Evolutionary conservation across 192 early-diverging fungal species (phyloP), one percentile per base, ranked within the genome.

Genomic region (Podila epicladia): DNA sequence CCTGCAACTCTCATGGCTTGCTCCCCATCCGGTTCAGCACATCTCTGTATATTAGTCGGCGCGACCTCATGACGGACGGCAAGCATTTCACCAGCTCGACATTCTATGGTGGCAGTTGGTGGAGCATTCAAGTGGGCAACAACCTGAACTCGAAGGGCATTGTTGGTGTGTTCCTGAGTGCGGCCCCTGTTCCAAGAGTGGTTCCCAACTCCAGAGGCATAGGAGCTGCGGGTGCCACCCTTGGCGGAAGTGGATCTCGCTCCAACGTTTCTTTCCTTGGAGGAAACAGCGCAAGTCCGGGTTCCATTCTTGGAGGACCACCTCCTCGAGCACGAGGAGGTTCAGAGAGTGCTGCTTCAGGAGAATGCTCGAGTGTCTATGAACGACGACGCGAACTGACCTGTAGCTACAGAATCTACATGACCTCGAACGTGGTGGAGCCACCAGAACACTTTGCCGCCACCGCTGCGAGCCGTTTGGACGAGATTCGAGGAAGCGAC

Each of bases 11-110:
- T 12, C 59, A 61, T 33, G 59, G 59, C 15, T 13, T 61, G 15
- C 50, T 80, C 15, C 77, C 77, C 1, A 80, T 80, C 20, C 77
- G 77, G 9, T 80, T 80, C 77, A 80, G 77, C 65, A 80, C 77
- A 1, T 80, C 77, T 3, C 60, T 80, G 2, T 80, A 65, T 33
- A 80, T 80, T 26, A 80, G 77, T 58, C 70, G 71, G 9, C 77
- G 70, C 0, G 77, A 80, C 11, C 57, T 80, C 11, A 80, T 80
- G 77, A 80, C 77, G 6, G 77, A 80, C 35, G 77, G 77, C 2
- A 80, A 80, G 26, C 67, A 80, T 33, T 80, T 80, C 29, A 80
- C 77, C 28, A 73, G 55, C 35, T 80, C 77, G 48, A 80, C 77
- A 13, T 80, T 80, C 37, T 80, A 80, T 61, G 77, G 71, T 1